Percentiles rank a stretch among this genome's conserved stretches.
Conservation (phyloP, 1,284 basidiomycete genomes). For the Trichosporon sp. region DNA sequence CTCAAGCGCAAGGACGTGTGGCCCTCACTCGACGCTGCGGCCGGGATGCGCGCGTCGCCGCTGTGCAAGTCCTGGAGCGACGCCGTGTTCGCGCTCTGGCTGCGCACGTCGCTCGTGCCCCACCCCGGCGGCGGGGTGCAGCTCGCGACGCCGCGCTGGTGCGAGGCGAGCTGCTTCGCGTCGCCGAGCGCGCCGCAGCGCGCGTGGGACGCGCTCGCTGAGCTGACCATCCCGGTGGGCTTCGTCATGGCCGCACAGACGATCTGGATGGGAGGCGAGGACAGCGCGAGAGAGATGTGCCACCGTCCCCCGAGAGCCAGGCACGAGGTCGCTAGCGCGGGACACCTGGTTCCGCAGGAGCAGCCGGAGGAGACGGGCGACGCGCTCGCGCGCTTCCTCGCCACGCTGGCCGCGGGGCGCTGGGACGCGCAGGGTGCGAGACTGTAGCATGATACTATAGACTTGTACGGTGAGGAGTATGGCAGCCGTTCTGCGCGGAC, state of each 20-base stretch:
- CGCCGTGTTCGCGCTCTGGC: constrained; percentile 62
- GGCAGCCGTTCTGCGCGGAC: neutral
- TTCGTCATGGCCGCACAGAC: constrained; percentile 37
- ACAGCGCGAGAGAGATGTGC: constrained; percentile 26
- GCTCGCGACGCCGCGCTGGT: constrained; percentile 37
- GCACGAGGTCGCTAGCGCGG: constrained; percentile 35
- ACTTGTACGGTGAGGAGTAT: too few species aligned
- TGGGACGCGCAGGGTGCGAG: constrained; percentile 9
- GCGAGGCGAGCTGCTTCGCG: constrained; percentile 36
- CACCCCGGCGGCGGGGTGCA: constrained; percentile 19
- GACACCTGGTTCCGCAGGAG: constrained; percentile 42
- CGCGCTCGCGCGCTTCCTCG: constrained; percentile 32
- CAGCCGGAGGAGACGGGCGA: constrained; percentile 35
- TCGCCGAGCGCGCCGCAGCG: constrained; percentile 26
- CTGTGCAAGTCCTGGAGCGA: constrained; percentile 53
- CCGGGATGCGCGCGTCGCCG: constrained; percentile 54
- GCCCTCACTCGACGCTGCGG: constrained; percentile 60
- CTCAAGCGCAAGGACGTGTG: constrained; percentile 63
- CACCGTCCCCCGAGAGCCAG: constrained; percentile 27
- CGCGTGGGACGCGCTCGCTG: constrained; percentile 38
- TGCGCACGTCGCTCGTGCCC: constrained; percentile 58
- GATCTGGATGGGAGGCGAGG: constrained; percentile 25
- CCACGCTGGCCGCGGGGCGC: constrained; percentile 15
- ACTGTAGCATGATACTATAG: neutral
- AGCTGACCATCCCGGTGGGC: constrained; percentile 29